Base-by-base conservation (phyloP, 257 asterid species). In the Solanum virginianum region DNA sequence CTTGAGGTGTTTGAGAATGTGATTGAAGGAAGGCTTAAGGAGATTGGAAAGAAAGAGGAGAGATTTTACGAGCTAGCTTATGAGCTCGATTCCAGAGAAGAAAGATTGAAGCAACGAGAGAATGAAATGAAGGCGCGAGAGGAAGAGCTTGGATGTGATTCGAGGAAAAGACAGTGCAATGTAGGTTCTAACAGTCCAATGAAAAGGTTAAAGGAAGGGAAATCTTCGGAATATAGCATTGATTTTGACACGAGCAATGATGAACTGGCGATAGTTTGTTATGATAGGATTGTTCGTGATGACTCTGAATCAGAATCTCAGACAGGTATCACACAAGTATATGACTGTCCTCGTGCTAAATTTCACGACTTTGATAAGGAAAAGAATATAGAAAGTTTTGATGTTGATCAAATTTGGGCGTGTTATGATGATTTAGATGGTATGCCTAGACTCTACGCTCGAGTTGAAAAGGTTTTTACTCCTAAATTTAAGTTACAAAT, bases 371-470 rank as follows among this genome's bases (percentile, higher is more conserved):
- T 95, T 79, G 97, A 94, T 10, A 91, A 88, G 89, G 84, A 45
- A 24, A 92, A 91, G 41, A 90, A 84, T 51, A 90, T 77, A 29
- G 72, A 77, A 39, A 54, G 69, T 82, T 94, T 95, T 87, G 80
- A 85, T 26, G 92, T 68, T 80, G 90, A 86, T 87, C 98, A 95
- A 84, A 77, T 88, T 80, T 94, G 98, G 98, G 97, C 97, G 84
- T 94, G 95, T 85, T 95, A 92, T 71, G 98, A 90, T 80, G 53
- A 86, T 32, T 62, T 56, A 18, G 95, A 94, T 85, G 90, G 93
- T 81, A 91, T 95, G 98, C 98, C 98, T 29, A 93, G 98, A 86
- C 94, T 85, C 81, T 90, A 93, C 26, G 97, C 98, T 8, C 91
- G 84, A 88, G 89, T 95, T 84, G 90, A 59, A 84, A 89, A 85